Base-by-base conservation (phyloP, 768 basidiomycete species). In the Pleurotus giganteus region DNA sequence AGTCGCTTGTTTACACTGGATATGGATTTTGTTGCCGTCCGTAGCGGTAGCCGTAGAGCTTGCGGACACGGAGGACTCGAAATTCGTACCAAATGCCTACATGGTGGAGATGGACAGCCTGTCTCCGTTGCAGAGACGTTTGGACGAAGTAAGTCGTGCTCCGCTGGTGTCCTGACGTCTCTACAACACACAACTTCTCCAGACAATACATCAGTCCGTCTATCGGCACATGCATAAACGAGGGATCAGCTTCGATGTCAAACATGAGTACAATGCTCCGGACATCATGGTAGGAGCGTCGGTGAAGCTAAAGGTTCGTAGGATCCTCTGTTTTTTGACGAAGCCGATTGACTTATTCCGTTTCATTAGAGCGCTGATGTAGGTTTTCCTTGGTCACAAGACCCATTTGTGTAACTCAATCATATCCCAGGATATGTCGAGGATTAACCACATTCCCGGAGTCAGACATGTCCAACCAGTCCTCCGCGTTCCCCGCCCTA, bases 211-310 rank as follows among this genome's bases (percentile, higher is more conserved):
- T 56, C 77, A 78, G 52, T 60, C 63, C 12, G 63, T 86, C 17
- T 86, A 87, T 59, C 63, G 65, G 7, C 69, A 67, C 34, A 60
- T 83, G 46, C 69, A 67, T 56, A 71, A 74, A 57, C 74, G 80
- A 17, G 71, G 65, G 8, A 69, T 83, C 17, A 55, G 60, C 1
- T 80, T 80, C 58, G 60, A 74, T 19, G 75, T 84, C 7, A 70
- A 74, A 47, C 77, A 74, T 58, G 81, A 81, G 58, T 88, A 75
- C 68, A 72, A 84, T 49, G 60, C 74, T 0, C 69, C 71, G 2
- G 80, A 75, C 1, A 57, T 88, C 12, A 86, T 88, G 62, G 68
- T 82, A 26, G 86, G 86, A 5, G 85, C 80, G 23, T 73, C 80
- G 37, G 59, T 87, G 47, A 76, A 74, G n/a, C 59, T 87, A 34